phyloP scores from a whole-genome alignment of 495 filamentous ascomycete species.

The Articulospora tetracladia region DNA sequence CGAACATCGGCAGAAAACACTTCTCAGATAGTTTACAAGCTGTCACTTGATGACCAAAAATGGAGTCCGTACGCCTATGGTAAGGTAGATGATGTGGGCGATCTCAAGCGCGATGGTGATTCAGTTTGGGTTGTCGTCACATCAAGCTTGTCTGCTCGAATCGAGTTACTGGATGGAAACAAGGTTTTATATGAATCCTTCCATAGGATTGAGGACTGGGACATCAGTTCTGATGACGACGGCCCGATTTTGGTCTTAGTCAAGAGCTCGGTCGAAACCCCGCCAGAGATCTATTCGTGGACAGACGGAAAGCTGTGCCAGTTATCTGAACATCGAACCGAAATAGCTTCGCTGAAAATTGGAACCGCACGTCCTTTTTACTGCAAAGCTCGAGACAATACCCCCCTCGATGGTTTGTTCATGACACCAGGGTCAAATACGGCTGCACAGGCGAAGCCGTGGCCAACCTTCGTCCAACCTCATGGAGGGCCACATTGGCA shows the following conservation, averaged over 20 bases:
- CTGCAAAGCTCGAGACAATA: not conserved
- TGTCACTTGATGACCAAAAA: not conserved
- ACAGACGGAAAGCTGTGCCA: not conserved
- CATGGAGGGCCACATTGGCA: conserved; percentile 4
- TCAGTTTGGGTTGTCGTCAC: not conserved
- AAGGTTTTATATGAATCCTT: not conserved
- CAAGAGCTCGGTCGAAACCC: not conserved
- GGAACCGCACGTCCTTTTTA: not conserved
- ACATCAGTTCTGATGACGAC: not conserved
- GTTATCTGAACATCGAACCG: conserved; percentile 1
- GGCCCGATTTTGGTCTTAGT: not conserved
- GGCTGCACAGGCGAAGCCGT: not conserved
- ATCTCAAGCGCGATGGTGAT: not conserved
- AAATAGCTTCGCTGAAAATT: not conserved
- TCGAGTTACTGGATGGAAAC: not conserved
- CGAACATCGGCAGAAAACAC: not conserved
- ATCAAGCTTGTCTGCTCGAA: not conserved
- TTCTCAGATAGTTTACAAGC: conserved; percentile 4
- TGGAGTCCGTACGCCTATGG: not conserved
- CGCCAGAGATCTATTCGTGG: not conserved
- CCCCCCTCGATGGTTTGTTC: not conserved
- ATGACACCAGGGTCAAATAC: not conserved
- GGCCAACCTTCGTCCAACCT: conserved; percentile 1
- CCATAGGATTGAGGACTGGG: not conserved
- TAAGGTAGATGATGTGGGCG: not conserved